phyloP scores from a whole-genome alignment of 116 monocot genomes.

The Iris pallida region DNA sequence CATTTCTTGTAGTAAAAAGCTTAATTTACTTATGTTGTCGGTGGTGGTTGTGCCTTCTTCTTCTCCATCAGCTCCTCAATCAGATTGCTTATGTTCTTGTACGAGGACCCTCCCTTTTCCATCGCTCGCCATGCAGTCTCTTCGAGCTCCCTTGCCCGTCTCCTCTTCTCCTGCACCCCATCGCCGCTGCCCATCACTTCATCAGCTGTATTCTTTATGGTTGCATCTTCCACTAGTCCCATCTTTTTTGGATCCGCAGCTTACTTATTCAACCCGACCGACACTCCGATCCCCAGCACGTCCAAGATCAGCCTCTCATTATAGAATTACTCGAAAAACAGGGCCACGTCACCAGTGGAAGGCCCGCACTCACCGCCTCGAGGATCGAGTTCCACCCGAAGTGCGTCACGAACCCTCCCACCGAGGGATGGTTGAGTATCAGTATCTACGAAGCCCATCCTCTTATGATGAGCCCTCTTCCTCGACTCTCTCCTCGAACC shows the following conservation, averaged over 20 bases:
- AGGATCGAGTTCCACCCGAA: conserved; percentile 45
- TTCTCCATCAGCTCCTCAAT: conserved; percentile 11
- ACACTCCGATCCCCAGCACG: conserved; percentile 10
- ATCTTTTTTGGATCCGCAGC: background rate
- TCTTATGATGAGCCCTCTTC: conserved; percentile 4
- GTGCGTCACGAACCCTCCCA: conserved; percentile 40
- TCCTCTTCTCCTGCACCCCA: conserved; percentile 10
- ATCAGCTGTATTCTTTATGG: background rate
- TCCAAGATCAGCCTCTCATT: conserved; percentile 21
- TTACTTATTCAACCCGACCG: background rate
- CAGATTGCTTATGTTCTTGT: background rate
- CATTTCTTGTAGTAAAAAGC: too few species aligned
- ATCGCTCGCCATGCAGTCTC: conserved; percentile 6
- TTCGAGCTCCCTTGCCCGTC: background rate
- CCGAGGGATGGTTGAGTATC: conserved; percentile 15
- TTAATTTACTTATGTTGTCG: too few species aligned
- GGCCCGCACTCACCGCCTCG: conserved; percentile 15
- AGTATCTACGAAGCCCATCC: conserved; percentile 23
- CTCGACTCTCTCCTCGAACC: background rate
- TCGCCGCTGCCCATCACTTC: conserved; percentile 7
- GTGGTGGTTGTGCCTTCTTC: background rate
- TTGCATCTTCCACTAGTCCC: background rate
- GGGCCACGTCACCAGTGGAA: conserved; percentile 21
- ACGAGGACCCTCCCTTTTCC: conserved; percentile 14
- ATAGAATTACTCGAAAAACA: conserved; percentile 17